Conservation (phyloP, 768 basidiomycete genomes). For the Amanita fuliginea region DNA sequence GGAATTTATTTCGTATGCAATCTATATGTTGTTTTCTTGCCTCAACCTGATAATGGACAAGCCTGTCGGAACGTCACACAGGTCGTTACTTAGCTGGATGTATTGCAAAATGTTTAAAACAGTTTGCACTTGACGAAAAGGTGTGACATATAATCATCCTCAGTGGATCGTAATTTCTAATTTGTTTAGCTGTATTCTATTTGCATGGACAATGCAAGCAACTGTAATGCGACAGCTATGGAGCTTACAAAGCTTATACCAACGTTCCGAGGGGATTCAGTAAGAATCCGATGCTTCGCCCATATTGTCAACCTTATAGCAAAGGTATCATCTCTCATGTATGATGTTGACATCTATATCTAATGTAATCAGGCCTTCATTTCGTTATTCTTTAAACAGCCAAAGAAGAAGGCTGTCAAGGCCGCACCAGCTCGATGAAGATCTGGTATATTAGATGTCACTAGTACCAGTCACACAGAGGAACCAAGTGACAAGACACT, state of each 20-base stretch:
- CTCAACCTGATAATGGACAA: too few species aligned
- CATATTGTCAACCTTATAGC: slow-evolving; percentile 16
- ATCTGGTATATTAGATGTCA: background rate
- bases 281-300: slow-evolving; percentile 12
- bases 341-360: too few species aligned
- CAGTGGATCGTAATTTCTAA: too few species aligned
- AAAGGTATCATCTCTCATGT: slow-evolving; percentile 15
- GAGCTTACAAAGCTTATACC: slow-evolving; percentile 9
- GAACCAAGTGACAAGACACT: background rate
- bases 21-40: too few species aligned
- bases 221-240: slow-evolving; percentile 11
- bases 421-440: background rate
- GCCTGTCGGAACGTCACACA: too few species aligned
- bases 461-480: background rate
- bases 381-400: slow-evolving; percentile 13
- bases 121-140: too few species aligned
- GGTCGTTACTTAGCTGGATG: too few species aligned
- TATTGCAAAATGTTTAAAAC: too few species aligned
- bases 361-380: too few species aligned
- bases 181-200: slow-evolving; percentile 11
- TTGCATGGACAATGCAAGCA: slow-evolving; percentile 17
- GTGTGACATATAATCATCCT: too few species aligned
- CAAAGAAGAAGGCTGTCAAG: slow-evolving; percentile 7
- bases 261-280: slow-evolving; percentile 9
- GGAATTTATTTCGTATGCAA: too few species aligned